Conservation (phyloP, 2,329 filamentous ascomycete genomes). For the Beauveria medogensis region DNA sequence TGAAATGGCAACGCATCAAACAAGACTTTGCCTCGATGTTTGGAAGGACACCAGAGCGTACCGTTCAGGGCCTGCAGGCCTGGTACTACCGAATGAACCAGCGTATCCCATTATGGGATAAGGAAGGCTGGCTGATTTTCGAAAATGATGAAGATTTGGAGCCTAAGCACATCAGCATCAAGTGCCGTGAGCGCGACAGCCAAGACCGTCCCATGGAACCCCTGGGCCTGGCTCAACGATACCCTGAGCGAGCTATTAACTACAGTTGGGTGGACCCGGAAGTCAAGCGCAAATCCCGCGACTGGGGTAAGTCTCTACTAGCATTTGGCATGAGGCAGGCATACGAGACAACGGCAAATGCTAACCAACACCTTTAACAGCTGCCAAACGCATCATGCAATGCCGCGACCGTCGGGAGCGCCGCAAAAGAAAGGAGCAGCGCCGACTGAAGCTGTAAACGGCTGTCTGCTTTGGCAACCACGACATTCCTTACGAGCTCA, state of each 20-base stretch:
- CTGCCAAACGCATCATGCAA: slow-evolving; percentile 27
- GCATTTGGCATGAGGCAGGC: background rate
- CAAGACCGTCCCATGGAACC: slow-evolving; percentile 29
- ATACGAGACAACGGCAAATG: background rate
- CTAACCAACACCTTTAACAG: slow-evolving; percentile 19
- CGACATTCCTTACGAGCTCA: slow-evolving; percentile 12
- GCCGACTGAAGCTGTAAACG: slow-evolving; percentile 27
- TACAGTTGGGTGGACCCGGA: slow-evolving; percentile 37
- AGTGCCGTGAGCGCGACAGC: slow-evolving; percentile 30
- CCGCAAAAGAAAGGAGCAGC: slow-evolving; percentile 30
- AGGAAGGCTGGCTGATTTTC: slow-evolving; percentile 32
- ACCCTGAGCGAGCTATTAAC: slow-evolving; percentile 37
- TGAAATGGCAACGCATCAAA: slow-evolving; percentile 34
- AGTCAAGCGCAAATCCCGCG: slow-evolving; percentile 28
- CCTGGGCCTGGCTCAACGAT: slow-evolving; percentile 33
- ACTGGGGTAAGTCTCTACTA: slow-evolving; percentile 30
- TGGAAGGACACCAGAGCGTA: slow-evolving; percentile 28
- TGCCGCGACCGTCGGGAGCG: slow-evolving; percentile 30
- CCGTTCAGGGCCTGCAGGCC: slow-evolving; percentile 33
- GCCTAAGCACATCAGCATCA: slow-evolving; percentile 29
- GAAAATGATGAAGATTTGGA: slow-evolving; percentile 31
- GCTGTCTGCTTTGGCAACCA: slow-evolving; percentile 3
- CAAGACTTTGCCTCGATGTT: slow-evolving; percentile 32
- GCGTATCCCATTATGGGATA: slow-evolving; percentile 31
- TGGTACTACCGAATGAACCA: slow-evolving; percentile 38